Base-by-base conservation (phyloP, 2,329 filamentous ascomycete genomes). In the Ceratocystis cacaofunesta region DNA sequence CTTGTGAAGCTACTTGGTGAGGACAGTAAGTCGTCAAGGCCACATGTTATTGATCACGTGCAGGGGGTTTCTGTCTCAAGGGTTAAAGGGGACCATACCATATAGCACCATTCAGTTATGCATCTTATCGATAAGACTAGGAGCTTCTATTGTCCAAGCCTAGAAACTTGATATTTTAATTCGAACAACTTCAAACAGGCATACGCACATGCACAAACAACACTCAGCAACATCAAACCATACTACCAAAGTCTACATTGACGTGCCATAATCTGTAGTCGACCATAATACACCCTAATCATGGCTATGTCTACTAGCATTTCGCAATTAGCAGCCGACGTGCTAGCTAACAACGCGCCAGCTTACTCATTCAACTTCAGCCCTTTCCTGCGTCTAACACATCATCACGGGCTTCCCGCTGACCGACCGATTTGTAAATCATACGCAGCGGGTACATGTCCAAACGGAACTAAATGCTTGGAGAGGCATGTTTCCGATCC, bases 361-460 rank as follows among this genome's bases (percentile, higher is more conserved):
- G 71, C 74, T 67, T 88, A 89, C 77, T 83, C 79, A 70, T 96
- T 96, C 79, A 84, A 83, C 74, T 96, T 96, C 80, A 86, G 85
- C 41, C 87, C 90, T 60, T 96, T 95, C 77, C 84, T 96, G 46
- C 87, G 87, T 69, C 80, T 85, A 68, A 91, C 88, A 70, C 91
- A 94, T 76, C 86, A 90, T 69, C 92, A 95, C 76, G 88, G 89
- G 69, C 85, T 96, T 63, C 84, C 89, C 25, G 83, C 87, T 46
- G 85, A 89, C 74, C 84, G 88, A 0, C 90, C 92, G 55, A 80
- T 89, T 73, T 97, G 94, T 79, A 90, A 89, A 73, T 86, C 91
- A 68, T 96, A 90, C 78, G 81, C 88, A 68, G 83, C 90, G 68
- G 91, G 90, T 52, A 87, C 92, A 76, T 97, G 94, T 73, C 90